Percentiles rank a stretch among this genome's conserved stretches.
phyloP scores from a whole-genome alignment of 768 basidiomycete genomes.

The Mycena venus region DNA sequence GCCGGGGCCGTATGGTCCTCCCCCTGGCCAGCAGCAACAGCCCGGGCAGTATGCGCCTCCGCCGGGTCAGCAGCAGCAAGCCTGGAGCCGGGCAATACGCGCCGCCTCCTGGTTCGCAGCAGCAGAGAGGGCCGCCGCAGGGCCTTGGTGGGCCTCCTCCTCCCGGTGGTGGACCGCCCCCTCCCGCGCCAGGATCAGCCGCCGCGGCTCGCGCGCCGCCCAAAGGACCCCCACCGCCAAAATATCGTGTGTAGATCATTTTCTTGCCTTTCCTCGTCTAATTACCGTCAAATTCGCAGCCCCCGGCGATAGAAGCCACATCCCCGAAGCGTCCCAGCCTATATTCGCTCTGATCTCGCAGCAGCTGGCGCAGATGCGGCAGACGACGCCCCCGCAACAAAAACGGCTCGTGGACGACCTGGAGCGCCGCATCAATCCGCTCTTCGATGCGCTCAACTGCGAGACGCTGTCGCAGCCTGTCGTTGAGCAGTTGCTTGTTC shows the following conservation, averaged over 20 bases:
- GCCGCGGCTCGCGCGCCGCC: conserved; percentile 39
- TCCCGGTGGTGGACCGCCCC: conserved; percentile 51
- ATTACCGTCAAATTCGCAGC: conserved; percentile 60
- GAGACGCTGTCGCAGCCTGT: conserved; percentile 80
- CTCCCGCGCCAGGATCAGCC: conserved; percentile 33
- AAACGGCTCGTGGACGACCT: conserved; percentile 89
- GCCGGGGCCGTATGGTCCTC: background rate
- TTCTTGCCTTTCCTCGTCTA: background rate
- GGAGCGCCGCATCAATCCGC: conserved; percentile 84
- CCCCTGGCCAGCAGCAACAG: conserved; percentile 30
- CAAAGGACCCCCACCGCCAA: conserved; percentile 52
- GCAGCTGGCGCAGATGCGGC: conserved; percentile 77
- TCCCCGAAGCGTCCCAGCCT: conserved; percentile 76
- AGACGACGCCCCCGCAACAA: conserved; percentile 85
- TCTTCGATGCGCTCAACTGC: conserved; percentile 95
- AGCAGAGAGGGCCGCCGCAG: conserved; percentile 40
- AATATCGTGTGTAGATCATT: conserved; percentile 57
- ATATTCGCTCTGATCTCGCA: conserved; percentile 76
- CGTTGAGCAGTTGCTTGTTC: conserved; percentile 76
- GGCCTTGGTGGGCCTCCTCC: conserved; percentile 39
- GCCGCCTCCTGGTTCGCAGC: conserved; percentile 49
- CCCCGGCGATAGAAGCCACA: conserved; percentile 92
- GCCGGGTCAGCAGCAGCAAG: conserved; percentile 45
- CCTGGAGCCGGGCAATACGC: conserved; percentile 50
- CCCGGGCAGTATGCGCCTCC: conserved; percentile 52